Evolutionary conservation across 768 basidiomycete genomes (phyloP), one percentile per base, ranked within the genome.

Genomic region (Termitomyces sp.): DNA sequence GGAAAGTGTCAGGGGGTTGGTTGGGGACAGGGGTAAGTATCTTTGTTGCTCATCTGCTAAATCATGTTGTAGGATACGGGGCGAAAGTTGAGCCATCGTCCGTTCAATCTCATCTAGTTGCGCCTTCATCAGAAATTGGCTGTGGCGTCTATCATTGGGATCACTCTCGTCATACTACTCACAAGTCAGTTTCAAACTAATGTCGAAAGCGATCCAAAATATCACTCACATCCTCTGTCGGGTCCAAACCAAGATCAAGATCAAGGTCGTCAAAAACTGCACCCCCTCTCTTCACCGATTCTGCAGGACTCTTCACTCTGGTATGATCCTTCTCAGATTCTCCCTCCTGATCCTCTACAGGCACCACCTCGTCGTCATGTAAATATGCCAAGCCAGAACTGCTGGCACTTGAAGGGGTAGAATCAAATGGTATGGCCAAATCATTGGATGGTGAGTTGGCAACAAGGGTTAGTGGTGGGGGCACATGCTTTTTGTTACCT

Each of bases 71-170:
- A 81, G 68, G 34, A 72, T 71, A 58, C 81, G 81, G 6, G 88
- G 88, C 33, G 88, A 89, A 52, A 89, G 82, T 59, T 86, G 84
- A 14, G 81, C 84, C 65, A 89, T 76, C 53, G 81, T 81, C 85
- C 80, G 81, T 67, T 93, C 91, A 47, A 93, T 88, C 70, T 88
- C 87, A 67, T 93, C 91, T 24, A 93, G 73, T 68, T 88, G 82
- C 18, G 86, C 84, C 63, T 79, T 84, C 85, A 93, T 84, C 43
- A 87, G 71, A 62, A 84, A 80, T 63, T 92, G 91, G 68, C 89
- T 92, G 66, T 81, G 82, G 42, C 89, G 80, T 58, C 82, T 81
- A 71, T 91, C 90, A 65, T 90, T 78, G 44, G 87, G 86, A 64
- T 91, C 90, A 62, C 83, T 75, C 45, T 84, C 81, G 58, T 89